Percentiles rank a stretch among this genome's conserved stretches.
Evolutionary conservation across 2,329 filamentous ascomycete species (phyloP).

Genomic region (Peltaster fructicola): DNA sequence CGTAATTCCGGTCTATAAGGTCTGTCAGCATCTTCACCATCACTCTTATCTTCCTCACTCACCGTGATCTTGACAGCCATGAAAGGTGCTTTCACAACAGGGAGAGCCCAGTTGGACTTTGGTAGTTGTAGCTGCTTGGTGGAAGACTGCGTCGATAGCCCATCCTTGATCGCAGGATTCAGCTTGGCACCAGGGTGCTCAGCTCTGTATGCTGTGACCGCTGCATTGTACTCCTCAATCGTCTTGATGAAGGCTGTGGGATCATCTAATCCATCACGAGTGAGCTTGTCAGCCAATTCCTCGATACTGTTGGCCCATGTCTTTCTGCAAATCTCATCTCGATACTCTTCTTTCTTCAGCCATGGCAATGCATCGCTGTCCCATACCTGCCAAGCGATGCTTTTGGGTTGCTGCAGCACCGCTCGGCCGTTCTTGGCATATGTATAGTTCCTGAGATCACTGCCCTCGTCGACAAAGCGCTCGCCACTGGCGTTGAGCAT

Average conservation of each 20-base stretch:
- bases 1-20: conserved; percentile 48
- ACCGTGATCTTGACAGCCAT: conserved; percentile 46
- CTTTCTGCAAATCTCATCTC: conserved; percentile 37
- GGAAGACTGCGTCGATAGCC: conserved; percentile 41
- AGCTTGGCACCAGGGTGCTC: conserved; percentile 32
- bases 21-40: no score
- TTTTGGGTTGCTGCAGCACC: conserved; percentile 41
- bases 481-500: conserved; percentile 43
- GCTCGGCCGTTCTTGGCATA: conserved; percentile 48
- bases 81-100: conserved; percentile 39
- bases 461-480: conserved; percentile 49
- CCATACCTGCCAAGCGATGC: conserved; percentile 48
- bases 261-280: conserved; percentile 29
- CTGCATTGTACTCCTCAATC: conserved; percentile 39
- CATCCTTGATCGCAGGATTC: conserved; percentile 44
- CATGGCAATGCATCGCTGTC: conserved; percentile 34
- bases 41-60: no score
- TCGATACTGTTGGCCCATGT: conserved; percentile 34
- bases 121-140: conserved; percentile 26
- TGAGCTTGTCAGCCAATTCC: conserved; percentile 36
- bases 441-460: conserved; percentile 48
- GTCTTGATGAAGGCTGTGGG: conserved; percentile 32
- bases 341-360: conserved; percentile 45
- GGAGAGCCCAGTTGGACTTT: conserved; percentile 51
- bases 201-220: conserved; percentile 29